Percentiles rank a stretch among this genome's conserved stretches.
phyloP scores from a whole-genome alignment of 257 asterid genomes.

The Ocimum tenuiflorum region DNA sequence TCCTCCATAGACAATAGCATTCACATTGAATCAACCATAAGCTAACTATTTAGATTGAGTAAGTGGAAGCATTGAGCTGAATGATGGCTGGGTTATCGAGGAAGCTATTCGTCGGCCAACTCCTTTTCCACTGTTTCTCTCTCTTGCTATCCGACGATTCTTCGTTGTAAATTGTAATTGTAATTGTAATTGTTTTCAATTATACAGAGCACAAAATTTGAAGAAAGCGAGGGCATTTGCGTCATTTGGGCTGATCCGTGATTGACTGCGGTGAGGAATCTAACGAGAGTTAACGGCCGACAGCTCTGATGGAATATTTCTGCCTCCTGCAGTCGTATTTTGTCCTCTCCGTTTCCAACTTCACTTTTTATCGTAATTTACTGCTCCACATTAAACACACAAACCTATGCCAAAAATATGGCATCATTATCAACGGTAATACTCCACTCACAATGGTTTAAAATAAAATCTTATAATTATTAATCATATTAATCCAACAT shows the following conservation, averaged over 20 bases:
- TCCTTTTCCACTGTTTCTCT: constrained; percentile 4
- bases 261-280: constrained; percentile 18
- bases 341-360: constrained; percentile 16
- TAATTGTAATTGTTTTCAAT: neutral
- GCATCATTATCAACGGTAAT: too few relatives aligned
- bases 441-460: too few relatives aligned
- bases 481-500: too few relatives aligned
- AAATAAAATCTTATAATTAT: too few relatives aligned
- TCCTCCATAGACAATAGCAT: constrained; percentile 4
- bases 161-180: too few relatives aligned
- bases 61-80: neutral
- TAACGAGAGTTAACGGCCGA: constrained; percentile 34
- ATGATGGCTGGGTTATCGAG: constrained; percentile 12
- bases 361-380: too few relatives aligned
- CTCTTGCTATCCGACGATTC: neutral
- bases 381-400: too few relatives aligned
- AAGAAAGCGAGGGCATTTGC: constrained; percentile 4
- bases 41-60: constrained; percentile 1
- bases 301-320: constrained; percentile 19
- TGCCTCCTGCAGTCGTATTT: constrained; percentile 16
- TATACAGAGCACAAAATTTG: neutral
- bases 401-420: too few relatives aligned
- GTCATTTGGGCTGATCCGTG: constrained; percentile 15
- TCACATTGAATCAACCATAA: too few relatives aligned
- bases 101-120: constrained; percentile 27